phyloP scores from a whole-genome alignment of 331 rosid genomes.

The Cucumis variabilis region DNA sequence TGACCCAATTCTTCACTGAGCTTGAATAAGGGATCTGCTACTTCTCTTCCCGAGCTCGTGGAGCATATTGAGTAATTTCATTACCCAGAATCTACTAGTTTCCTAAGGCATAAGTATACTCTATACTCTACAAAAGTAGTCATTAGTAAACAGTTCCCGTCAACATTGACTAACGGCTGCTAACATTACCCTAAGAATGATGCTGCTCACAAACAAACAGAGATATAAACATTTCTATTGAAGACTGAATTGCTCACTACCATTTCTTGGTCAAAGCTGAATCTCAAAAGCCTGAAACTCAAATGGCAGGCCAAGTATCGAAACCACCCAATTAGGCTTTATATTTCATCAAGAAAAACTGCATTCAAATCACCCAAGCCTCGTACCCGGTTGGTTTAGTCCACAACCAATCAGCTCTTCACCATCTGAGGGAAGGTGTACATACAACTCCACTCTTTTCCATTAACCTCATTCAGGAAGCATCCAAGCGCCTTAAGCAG shows the following conservation, averaged over 20 bases:
- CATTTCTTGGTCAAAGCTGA: not conserved
- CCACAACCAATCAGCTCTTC: slow-evolving; percentile 4
- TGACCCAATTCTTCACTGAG: not conserved
- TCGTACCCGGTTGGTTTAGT: slow-evolving; percentile 9
- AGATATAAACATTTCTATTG: not conserved
- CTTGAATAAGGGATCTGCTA: not conserved
- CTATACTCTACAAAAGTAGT: not conserved
- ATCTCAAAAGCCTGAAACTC: slow-evolving; percentile 3
- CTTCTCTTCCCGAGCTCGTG: not conserved
- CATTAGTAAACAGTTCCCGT: not conserved
- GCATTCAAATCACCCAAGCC: not conserved
- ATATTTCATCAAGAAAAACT: not conserved
- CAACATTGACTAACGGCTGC: not conserved
- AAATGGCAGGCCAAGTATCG: not conserved
- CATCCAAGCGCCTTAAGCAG: not conserved
- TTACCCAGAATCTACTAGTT: slow-evolving; percentile 2
- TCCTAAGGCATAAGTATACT: not conserved
- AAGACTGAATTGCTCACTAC: not conserved
- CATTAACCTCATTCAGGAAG: not conserved
- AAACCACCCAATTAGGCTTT: not conserved
- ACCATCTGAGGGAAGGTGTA: not conserved
- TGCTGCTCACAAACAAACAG: not conserved
- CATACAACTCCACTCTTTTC: not conserved
- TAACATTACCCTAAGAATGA: not conserved
- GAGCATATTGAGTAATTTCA: not conserved